Base-by-base conservation (phyloP, 176 grass and related monocot genomes). In the Oryza nivara region DNA sequence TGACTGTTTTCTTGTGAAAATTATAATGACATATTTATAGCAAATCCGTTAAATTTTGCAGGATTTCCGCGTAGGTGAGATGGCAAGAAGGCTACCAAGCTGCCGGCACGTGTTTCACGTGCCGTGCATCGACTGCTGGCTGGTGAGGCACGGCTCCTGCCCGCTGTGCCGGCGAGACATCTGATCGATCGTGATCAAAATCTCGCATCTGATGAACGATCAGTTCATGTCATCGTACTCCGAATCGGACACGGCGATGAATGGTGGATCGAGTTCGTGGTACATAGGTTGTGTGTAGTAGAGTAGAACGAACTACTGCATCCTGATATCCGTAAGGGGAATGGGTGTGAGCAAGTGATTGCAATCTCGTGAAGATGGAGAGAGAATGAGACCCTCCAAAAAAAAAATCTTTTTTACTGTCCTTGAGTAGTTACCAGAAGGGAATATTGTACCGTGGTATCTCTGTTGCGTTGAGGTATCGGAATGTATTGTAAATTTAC, bases 51-150 rank as follows among this genome's bases (percentile, higher is more conserved):
- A 44, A 44, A 44, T 45, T 45, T 85, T 74, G 23, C 68, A 97
- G 87, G 95, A 97, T 20, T 89, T 95, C 32, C 60, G 78, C 16
- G 82, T 82, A 17, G 92, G 92, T 77, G 95, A 97, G 61, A 7
- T 40, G 3, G 95, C 79, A 5, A 75, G 95, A 80, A 74, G 70
- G 25, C 84, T 97, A 65, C 95, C 89, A 0, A 73, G 63, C 14
- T 97, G 92, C 70, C 43, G 73, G 52, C 95, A 97, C 74, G 70
- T 89, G 1, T 97, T 95, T 74, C 95, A 97, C 84, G 34, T 80
- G 56, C 68, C 82, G 17, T 97, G 92, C 89, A 97, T 93, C 68
- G 95, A 97, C 77, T 87, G 87, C 65, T 97, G 95, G 95, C 85
- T 95, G 45, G 4, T 91, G 69, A 77, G 91, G 76, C 95, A 97